A percentile compares a stretch with the other conserved stretches of the same genome.
Conservation (phyloP, 2,329 filamentous ascomycete species). For the Aspergillus sp. region DNA sequence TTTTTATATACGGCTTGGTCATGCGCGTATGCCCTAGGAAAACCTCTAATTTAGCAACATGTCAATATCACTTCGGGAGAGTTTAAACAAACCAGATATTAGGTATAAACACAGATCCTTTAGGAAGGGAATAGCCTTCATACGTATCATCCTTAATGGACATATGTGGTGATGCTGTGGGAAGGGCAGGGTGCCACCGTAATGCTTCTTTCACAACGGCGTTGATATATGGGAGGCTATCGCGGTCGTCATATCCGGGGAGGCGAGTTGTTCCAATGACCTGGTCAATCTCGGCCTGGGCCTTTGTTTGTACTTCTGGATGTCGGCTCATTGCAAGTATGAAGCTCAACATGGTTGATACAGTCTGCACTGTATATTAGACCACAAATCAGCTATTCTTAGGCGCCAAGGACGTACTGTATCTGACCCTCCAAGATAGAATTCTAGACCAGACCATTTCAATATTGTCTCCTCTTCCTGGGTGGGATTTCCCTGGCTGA, state of each 20-base stretch:
- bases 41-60: too few species aligned
- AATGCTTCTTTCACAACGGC: slow-evolving; percentile 12
- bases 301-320: slow-evolving; percentile 10
- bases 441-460: slow-evolving; percentile 2
- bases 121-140: slow-evolving; percentile 8
- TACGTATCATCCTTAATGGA: slow-evolving; percentile 8
- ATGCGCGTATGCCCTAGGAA: slow-evolving; percentile 6
- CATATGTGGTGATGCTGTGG: slow-evolving; percentile 3
- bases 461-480: slow-evolving; percentile 1
- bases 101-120: slow-evolving; percentile 3
- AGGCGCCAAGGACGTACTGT: background rate
- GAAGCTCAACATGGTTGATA: slow-evolving; percentile 8
- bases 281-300: slow-evolving; percentile 11
- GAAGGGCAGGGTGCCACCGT: slow-evolving; percentile 12
- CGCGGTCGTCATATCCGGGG: slow-evolving; percentile 1
- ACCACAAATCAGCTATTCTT: too few species aligned
- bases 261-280: background rate
- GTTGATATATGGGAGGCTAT: slow-evolving; percentile 9
- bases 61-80: too few species aligned
- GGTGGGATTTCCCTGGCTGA: background rate
- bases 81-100: slow-evolving; percentile 10
- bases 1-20: slow-evolving; percentile 3
- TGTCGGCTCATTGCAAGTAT: slow-evolving; percentile 12
- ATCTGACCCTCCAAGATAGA: slow-evolving; percentile 12
- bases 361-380: slow-evolving; percentile 8